Evolutionary conservation across 116 monocot genomes (phyloP), one percentile per base, ranked within the genome.

Genomic region (Trichopus zeylanicus): DNA sequence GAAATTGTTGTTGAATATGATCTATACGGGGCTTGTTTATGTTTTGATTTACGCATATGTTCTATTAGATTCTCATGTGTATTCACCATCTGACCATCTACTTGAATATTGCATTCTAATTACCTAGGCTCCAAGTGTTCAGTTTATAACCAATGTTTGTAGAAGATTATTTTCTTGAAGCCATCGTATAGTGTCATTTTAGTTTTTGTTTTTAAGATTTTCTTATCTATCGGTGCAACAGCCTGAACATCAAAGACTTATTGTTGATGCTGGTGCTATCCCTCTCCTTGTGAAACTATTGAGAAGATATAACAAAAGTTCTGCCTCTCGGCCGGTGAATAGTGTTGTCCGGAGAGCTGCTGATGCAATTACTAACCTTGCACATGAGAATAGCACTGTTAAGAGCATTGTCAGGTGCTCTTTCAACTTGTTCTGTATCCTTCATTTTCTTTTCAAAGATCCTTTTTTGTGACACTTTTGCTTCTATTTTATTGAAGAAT

Each of bases 291-390:
- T 91, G 39, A 62, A 71, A 64, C 73, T 98, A 13, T 70, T 98
- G 57, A 80, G 75, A 70, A 85, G 82, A 66, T 82, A 85, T 31
- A 82, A 51, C 55, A 77, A 67, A 55, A 69, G 49, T 56, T 46
- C 70, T 22, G 65, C 63, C 51, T 71, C 75, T 24, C 72, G 85
- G 26, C 59, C 85, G 28, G 71, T 91, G 56, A 85, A 72, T 64
- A 82, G 85, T 74, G 81, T 88, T 59, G 78, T 98, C 22, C 63
- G 91, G 48, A 98, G 92, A 65, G 98, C 88, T 58, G 92, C 92
- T 61, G 92, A 99, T 88, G 92, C 92, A 65, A 80, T 99, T 33
- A 92, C 99, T 12, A 99, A 99, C 64, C 88, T 92, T 67, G 99
- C 99, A 74, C 92, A 99, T 73, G 99, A 92, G 61, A 99, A 99